Evolutionary conservation across 768 basidiomycete species (phyloP), one percentile per base, ranked within the genome.

Genomic region (Leccinum aurantiacum): DNA sequence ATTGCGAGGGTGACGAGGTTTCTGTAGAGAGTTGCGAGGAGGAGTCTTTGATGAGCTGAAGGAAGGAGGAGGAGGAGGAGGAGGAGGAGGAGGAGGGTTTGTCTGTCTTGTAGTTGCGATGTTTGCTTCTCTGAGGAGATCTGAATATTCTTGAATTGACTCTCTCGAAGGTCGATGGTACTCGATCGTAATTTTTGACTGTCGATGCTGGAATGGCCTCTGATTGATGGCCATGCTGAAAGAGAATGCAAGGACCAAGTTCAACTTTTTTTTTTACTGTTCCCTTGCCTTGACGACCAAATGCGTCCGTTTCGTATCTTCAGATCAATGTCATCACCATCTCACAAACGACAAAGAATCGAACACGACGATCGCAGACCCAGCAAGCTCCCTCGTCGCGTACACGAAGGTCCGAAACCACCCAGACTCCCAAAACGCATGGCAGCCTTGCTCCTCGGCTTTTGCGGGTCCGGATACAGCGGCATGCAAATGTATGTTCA

Each of bases 401-500:
- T 33, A 33, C 33, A 52, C 52, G 60, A 51, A 25, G 60, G 59
- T 0, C 55, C 61, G 10, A 86, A 85, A 69, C 78, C 78, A 3
- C 80, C 79, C 24, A 81, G 90, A 35, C 75, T 89, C 25, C 93
- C 95, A 14, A 97, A 97, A 76, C 82, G 88, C 67, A 88, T 88
- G 77, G 88, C 88, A 44, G 95, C 92, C 0, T 72, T 98, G 51
- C 76, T 97, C 54, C 78, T 98, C 27, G 95, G 95, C 3, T 98
- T 94, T 67, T 93, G 92, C 74, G 96, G 96, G 6, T 87, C 91
- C 0, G 93, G 91, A 1, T 97, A 88, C 72, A 89, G 84, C 67
- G 96, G 96, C 24, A 98, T 97, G 92, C 96, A 98, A 77, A 90
- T 95, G 96, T 97, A 70, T 70, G 93, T 82, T 41, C 46, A 41